Base-by-base conservation (phyloP, 1,139 yeast species). In the Yamadazyma kanchanaburiensis region DNA sequence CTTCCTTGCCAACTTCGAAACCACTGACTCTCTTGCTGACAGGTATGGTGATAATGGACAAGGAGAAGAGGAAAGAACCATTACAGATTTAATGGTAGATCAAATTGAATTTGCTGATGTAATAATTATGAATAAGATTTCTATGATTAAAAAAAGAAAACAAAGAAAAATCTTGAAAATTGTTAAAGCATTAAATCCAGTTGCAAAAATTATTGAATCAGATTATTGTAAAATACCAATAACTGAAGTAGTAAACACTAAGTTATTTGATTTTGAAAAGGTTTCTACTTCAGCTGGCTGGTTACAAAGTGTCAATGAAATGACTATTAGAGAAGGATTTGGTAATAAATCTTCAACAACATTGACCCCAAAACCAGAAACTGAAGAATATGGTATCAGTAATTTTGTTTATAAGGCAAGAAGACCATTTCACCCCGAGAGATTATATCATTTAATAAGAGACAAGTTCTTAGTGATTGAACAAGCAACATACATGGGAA, bases 281-380 rank as follows among this genome's bases (percentile, higher is more conserved):
- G 25, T 22, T 12, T 22, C 25, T 13, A 10, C 15, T 10, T 22
- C 25, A 10, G 25, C 25, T 6, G 25, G 25, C 6, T 22, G 25
- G 25, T 12, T 22, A 22, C 25, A 22, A 22, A 22, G 25, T 22
- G 16, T 22, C 13, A 22, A 22, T 12, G 25, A 22, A 22, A 22
- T 22, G 25, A 22, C 13, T 12, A 13, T 22, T 12, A 22, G 25
- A 13, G 25, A 22, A 22, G 25, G 25, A 5, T 22, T 22, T n/a
- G 25, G 25, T 10, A 12, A 13, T 22, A 22, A 22, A n/a, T 10
- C 6, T 6, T 5, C 13, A 22, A 13, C 25, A 14, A 13, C 25
- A 14, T 13, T 22, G n/a, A 22, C 25, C 7, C 25, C 25, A 11
- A 22, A 22, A 13, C 25, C 25, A 6, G 25, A 22, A n/a, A 22